These are phyloP conservation scores for Eustoma russellianum DNA, from an alignment of 257 asterid genomes.

Conservation along the genomic window DNA sequence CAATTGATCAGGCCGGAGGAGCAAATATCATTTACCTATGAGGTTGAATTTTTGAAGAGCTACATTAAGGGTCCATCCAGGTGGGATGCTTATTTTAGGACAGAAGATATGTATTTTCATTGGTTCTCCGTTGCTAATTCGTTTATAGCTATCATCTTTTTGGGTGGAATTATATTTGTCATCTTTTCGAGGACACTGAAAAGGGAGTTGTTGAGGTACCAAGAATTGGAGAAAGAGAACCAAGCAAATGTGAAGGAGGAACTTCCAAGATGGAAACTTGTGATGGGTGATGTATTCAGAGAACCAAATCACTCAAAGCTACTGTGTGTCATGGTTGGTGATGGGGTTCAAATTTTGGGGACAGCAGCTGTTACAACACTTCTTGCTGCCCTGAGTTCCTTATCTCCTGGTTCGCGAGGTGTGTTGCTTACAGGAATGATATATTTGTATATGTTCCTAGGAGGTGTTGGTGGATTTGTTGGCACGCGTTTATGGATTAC, in stretches of 20 bases:
- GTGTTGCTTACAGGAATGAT: conserved; percentile 83
- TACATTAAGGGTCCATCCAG: conserved; percentile 76
- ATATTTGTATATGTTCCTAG: conserved; percentile 36
- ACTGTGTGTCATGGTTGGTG: conserved; percentile 70
- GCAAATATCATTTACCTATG: conserved; percentile 66
- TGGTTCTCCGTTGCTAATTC: conserved; percentile 88
- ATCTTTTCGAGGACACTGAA: conserved; percentile 78
- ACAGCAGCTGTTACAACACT: conserved; percentile 72
- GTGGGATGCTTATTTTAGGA: conserved; percentile 83
- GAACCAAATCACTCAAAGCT: conserved; percentile 63
- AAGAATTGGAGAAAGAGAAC: conserved; percentile 80
- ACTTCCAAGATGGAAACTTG: conserved; percentile 89
- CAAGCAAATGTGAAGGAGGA: conserved; percentile 92
- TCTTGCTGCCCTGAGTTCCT: conserved; percentile 73
- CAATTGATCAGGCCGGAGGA: conserved; percentile 63
- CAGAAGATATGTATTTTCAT: conserved; percentile 85
- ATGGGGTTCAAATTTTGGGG: conserved; percentile 76
- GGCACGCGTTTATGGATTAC: too few relatives aligned
- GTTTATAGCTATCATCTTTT: conserved; percentile 68
- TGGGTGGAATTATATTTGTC: conserved; percentile 82
- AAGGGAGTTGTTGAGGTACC: conserved; percentile 78
- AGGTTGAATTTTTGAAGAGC: conserved; percentile 71
- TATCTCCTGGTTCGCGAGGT: conserved; percentile 92
- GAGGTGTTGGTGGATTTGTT: too few relatives aligned
- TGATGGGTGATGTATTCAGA: conserved; percentile 82